Evolutionary conservation across 805 yeast genomes (phyloP), one percentile per base, ranked within the genome.

Genomic region (Candida fluviatilis): DNA sequence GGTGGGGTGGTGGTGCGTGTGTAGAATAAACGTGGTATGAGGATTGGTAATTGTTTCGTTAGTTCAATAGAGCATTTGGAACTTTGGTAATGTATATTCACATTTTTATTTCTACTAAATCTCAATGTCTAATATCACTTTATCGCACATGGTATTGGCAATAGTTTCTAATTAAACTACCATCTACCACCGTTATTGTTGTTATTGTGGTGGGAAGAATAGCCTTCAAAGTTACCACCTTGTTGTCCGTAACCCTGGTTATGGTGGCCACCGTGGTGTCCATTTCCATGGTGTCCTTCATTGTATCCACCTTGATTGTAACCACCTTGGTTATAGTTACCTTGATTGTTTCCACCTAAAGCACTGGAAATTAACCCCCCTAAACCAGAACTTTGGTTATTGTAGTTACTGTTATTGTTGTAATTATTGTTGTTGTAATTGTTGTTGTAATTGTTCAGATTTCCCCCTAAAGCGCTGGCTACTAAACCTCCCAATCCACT

Each of bases 321-420:
- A 21, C 10, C 6, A 10, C 24, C 24, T 21, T 21, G 24, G 29
- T 26, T 12, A 13, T 26, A 12, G 30, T 37, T 27, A 30, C 46
- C 34, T 25, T 37, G 25, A 13, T 31, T 27, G 7, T n/a, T 14
- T 5, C 56, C 55, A 18, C 32, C 36, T 15, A 44, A 45, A 23
- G 49, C 43, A 26, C 42, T 47, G 28, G 34, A 41, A 1, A 47
- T 46, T 24, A 48, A 49, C 17, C 33, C 36, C n/a, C 34, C 33
- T n/a, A 43, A 40, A 30, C 37, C 37, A 13, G 30, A 23, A 12
- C 35, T 37, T 11, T 37, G 25, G 6, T 42, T 39, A 13, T 26
- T 26, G 29, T 26, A 13, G 29, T 26, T 23, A 8, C 25, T 13
- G n/a, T 26, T 10, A 26, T 26, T 26, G n/a, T 13, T 13, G 15